A percentile compares a stretch with the other conserved stretches of the same genome.
These are phyloP conservation scores for Avena insularis DNA, from an alignment of 176 grass and related monocot species.

Conservation along the genomic window DNA sequence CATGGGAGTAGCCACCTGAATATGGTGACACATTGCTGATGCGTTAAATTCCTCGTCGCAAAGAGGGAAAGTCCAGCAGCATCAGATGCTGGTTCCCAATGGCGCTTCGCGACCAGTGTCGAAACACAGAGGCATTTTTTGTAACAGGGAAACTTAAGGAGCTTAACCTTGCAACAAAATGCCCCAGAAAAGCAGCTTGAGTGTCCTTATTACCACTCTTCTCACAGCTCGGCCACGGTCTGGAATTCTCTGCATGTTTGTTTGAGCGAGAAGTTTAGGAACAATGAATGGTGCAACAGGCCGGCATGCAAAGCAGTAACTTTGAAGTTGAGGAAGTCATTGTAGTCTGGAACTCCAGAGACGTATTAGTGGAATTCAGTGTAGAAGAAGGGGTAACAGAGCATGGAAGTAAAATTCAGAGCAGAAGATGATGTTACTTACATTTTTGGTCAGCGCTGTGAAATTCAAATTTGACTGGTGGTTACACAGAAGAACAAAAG, in stretches of 20 bases:
- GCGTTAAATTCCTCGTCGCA: neutral
- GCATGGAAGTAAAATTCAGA: neutral
- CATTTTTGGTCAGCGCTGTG: neutral
- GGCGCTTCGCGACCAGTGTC: too few species aligned
- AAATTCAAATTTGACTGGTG: neutral
- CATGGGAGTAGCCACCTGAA: conserved; percentile 93
- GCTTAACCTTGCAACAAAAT: conserved; percentile 81
- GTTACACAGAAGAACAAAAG: neutral
- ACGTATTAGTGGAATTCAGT: neutral
- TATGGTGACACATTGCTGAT: neutral
- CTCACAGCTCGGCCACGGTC: conserved; percentile 58
- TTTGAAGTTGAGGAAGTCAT: neutral
- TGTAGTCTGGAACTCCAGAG: neutral
- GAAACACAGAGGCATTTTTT: neutral
- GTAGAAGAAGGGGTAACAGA: neutral
- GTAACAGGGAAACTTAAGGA: neutral
- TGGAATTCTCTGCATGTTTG: conserved; percentile 73
- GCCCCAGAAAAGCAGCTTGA: conserved; percentile 94
- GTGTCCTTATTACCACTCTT: conserved; percentile 67
- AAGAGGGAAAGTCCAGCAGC: neutral
- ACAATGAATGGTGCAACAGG: neutral
- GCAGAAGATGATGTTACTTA: neutral
- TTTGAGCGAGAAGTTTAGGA: neutral
- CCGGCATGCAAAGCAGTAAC: neutral
- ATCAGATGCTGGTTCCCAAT: neutral